These are phyloP conservation scores for Durusdinium trenchii DNA, from an alignment of 73 alveolate genomes.

Conservation along the genomic window DNA sequence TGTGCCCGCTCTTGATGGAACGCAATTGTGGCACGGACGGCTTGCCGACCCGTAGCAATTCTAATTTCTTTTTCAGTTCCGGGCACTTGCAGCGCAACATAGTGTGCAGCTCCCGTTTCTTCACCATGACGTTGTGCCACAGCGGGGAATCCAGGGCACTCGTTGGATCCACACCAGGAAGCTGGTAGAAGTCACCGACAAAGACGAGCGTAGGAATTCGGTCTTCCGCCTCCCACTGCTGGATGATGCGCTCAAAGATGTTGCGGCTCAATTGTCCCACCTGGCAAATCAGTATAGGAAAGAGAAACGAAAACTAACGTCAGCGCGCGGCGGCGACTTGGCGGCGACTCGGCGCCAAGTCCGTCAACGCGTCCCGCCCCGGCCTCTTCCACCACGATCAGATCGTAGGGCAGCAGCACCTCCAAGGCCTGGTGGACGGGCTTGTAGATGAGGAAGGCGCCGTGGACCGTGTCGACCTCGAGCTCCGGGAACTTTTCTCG, in stretches of 20 bases:
- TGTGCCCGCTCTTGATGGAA: conserved; percentile 34
- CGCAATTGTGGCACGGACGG: background rate
- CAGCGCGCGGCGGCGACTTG: background rate
- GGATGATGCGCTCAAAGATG: conserved; percentile 10
- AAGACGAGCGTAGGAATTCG: conserved; percentile 50
- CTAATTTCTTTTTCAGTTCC: background rate
- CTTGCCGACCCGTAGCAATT: conserved; percentile 14
- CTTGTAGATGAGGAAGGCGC: conserved; percentile 45
- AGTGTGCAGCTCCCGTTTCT: conserved; percentile 31
- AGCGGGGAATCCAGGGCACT: background rate
- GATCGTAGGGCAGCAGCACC: conserved; percentile 49
- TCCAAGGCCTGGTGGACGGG: conserved; percentile 41
- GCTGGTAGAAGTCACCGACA: conserved; percentile 66
- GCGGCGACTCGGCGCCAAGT: background rate
- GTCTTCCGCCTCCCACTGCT: conserved; percentile 41
- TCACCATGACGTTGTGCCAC: conserved; percentile 48
- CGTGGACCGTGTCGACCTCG: conserved; percentile 70
- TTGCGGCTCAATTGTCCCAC: conserved; percentile 6
- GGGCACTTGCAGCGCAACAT: conserved; percentile 60
- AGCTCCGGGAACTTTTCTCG: conserved; percentile 23
- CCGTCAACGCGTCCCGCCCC: background rate
- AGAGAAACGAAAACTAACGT: background rate
- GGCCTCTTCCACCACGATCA: conserved; percentile 42
- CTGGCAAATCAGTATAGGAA: background rate
- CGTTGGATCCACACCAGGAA: conserved; percentile 12